Base-by-base conservation (phyloP, 1,284 basidiomycete genomes). In the Sporisorium scitamineum region DNA sequence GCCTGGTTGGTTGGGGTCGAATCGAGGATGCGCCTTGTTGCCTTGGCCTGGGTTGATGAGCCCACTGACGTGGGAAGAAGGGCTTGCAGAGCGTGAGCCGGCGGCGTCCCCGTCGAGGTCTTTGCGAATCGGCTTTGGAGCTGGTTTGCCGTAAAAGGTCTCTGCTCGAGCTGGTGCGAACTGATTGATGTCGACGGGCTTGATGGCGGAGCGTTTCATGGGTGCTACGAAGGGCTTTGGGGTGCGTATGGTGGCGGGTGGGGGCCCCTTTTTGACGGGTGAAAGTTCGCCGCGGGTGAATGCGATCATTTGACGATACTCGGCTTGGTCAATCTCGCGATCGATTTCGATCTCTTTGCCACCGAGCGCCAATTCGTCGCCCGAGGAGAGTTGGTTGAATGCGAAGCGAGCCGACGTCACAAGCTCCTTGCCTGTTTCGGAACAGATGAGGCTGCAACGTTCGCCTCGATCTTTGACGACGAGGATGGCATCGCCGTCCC, bases 401-500 rank as follows among this genome's bases (percentile, higher is more conserved):
- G 61, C 42, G 34, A 79, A 71, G 31, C 58, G 57, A 6, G 70
- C 71, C 0, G 68, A 76, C 5, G 32, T 32, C 27, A 72, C 72
- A 32, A 70, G 74, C 60, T 80, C 65, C 27, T 74, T 80, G 57
- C 78, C 78, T 13, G 71, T 76, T 42, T 84, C 75, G 27, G 73
- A 57, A 51, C 75, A 79, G 22, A 78, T 63, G 34, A 84, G 70
- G 16, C 58, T 70, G 59, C 79, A 79, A 3, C 71, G 68, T 14
- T 67, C 63, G 13, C 77, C 77, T 8, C 47, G 64, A 16, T 62
- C 55, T 32, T 82, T 71, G 34, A 82, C 65, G 37, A 81, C 68
- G 29, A 85, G 79, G 10, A 87, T 66, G 0, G 80, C 85, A 62
- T 86, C 86, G 8, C 81, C 92, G 77, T 95, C 93, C 94, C 94